These are phyloP conservation scores for Pseudogymnoascus sp. DNA, from an alignment of 2,329 filamentous ascomycete species.

Conservation along the genomic window DNA sequence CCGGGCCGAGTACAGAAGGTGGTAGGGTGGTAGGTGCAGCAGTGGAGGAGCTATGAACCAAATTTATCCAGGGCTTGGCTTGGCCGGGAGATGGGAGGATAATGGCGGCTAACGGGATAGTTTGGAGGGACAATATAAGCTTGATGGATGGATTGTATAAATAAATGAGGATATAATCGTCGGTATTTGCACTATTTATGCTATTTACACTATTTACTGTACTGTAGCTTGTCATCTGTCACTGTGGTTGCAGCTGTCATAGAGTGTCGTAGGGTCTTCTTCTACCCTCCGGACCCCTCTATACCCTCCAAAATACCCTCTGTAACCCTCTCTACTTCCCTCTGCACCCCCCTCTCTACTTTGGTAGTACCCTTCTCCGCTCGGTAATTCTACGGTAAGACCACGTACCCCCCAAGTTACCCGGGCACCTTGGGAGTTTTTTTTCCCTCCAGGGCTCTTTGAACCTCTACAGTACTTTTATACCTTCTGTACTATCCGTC, in stretches of 20 bases:
- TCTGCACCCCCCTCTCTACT: not conserved
- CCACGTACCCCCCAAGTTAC: not conserved
- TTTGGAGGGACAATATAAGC: too few species aligned
- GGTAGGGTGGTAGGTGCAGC: not conserved
- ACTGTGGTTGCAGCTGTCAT: not conserved
- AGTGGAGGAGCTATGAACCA: not conserved
- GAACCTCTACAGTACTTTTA: too few species aligned
- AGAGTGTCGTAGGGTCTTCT: not conserved
- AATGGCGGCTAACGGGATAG: not conserved
- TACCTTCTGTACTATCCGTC: too few species aligned
- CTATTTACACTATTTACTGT: not conserved
- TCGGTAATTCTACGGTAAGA: not conserved
- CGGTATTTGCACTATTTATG: not conserved
- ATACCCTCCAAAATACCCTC: not conserved
- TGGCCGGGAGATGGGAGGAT: not conserved
- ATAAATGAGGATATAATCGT: not conserved
- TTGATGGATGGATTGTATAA: not conserved
- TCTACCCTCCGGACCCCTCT: not conserved
- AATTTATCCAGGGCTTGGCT: not conserved
- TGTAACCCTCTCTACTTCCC: not conserved
- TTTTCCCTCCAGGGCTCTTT: not conserved
- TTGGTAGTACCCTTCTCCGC: too few species aligned
- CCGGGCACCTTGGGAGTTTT: not conserved
- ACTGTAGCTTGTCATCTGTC: not conserved
- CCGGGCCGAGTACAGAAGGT: not conserved